Percentiles rank a stretch among this genome's conserved stretches.
Evolutionary conservation across 208 protist genomes (phyloP).

Genomic region (Trichomonas vaginalis): DNA sequence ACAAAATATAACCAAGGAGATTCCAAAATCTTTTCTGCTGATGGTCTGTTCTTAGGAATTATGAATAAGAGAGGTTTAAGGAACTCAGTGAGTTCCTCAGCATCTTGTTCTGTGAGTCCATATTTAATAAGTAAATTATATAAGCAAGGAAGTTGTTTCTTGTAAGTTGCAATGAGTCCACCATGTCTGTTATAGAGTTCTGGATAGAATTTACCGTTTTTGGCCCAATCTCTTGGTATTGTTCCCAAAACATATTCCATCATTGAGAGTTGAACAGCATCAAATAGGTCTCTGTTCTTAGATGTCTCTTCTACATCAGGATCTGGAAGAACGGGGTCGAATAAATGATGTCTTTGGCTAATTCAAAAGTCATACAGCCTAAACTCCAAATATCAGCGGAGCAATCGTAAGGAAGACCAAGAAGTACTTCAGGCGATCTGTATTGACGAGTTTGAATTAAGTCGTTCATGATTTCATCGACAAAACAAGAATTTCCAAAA

Average conservation of each 20-base stretch:
- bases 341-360: conserved; percentile 48
- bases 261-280: background rate
- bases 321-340: background rate
- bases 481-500: background rate
- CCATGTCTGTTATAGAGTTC: background rate
- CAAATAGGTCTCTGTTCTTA: background rate
- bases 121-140: background rate
- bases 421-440: background rate
- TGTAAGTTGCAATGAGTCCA: background rate
- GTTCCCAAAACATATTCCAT: background rate
- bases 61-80: background rate
- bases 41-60: background rate
- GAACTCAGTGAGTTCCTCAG: background rate
- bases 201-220: background rate
- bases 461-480: background rate
- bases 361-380: conserved; percentile 58
- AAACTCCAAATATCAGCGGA: conserved; percentile 61
- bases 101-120: background rate
- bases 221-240: background rate
- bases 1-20: background rate
- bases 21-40: background rate
- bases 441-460: conserved; percentile 1
- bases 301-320: background rate
- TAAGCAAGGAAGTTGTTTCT: background rate
- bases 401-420: conserved; percentile 30